Evolutionary conservation across 1,139 yeast species (phyloP).

Genomic region (Meyerozyma guilliermondii): DNA sequence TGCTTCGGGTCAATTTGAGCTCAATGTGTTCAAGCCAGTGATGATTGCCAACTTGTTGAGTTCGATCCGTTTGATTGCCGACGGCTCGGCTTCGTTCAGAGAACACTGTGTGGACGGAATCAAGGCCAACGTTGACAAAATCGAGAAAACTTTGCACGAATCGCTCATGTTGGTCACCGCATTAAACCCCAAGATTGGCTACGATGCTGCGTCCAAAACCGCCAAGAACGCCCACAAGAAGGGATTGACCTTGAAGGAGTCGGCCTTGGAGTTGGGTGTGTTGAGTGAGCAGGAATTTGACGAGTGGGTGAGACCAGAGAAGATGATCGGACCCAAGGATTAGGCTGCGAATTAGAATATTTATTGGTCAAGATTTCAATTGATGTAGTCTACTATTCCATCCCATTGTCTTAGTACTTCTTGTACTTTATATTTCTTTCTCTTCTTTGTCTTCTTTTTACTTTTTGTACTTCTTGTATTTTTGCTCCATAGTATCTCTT

Average conservation of each 20-base stretch:
- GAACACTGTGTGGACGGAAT: constrained; percentile 94
- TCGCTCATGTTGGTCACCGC: constrained; percentile 98
- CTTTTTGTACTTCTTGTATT: background rate
- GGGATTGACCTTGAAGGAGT: constrained; percentile 90
- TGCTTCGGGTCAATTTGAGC: constrained; percentile 97
- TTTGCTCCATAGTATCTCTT: background rate
- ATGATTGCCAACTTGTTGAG: constrained; percentile 85
- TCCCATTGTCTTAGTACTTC: no score
- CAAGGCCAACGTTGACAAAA: constrained; percentile 80
- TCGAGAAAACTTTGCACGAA: constrained; percentile 82
- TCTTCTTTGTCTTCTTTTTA: background rate
- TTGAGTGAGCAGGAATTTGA: constrained; percentile 82
- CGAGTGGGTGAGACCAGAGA: constrained; percentile 96
- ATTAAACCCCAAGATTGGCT: constrained; percentile 96
- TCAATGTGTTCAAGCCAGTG: constrained; percentile 96
- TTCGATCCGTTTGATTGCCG: constrained; percentile 83
- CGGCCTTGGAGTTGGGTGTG: constrained; percentile 87
- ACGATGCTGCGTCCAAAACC: constrained; percentile 93
- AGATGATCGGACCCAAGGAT: constrained; percentile 91
- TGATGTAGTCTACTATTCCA: no score
- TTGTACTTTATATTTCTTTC: no score
- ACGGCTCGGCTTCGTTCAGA: constrained; percentile 86
- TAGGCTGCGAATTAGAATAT: constrained; percentile 8
- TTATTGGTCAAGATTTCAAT: background rate
- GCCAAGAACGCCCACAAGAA: constrained; percentile 98